These are phyloP conservation scores for Ettlia oleoabundans DNA, from an alignment of 139 green algal species.

Conservation along the genomic window DNA sequence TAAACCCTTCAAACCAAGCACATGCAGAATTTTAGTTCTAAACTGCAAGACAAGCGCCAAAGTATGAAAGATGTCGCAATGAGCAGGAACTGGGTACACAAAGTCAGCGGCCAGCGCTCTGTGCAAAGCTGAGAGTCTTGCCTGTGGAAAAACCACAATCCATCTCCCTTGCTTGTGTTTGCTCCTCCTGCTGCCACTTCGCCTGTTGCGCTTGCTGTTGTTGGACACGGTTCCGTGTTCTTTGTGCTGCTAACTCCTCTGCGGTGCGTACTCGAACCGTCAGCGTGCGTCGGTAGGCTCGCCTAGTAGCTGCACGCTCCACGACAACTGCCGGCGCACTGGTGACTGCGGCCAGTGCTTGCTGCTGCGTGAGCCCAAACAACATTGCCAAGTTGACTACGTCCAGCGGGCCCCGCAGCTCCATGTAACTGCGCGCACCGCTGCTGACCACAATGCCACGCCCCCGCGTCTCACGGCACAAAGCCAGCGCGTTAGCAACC, in stretches of 20 bases:
- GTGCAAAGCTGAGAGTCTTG: no score
- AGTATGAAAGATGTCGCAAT: no score
- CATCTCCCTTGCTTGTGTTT: no score
- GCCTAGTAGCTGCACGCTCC: slow-evolving; percentile 32
- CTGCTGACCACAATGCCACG: slow-evolving; percentile 68
- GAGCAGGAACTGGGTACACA: no score
- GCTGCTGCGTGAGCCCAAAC: slow-evolving; percentile 58
- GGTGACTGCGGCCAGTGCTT: slow-evolving; percentile 54
- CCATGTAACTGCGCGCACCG: slow-evolving; percentile 53
- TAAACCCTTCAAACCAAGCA: no score
- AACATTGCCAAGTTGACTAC: slow-evolving; percentile 64
- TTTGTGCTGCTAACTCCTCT: background rate
- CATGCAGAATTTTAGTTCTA: no score
- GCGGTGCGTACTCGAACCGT: slow-evolving; percentile 26
- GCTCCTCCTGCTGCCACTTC: background rate
- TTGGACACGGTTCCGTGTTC: background rate
- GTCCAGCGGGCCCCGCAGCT: slow-evolving; percentile 70
- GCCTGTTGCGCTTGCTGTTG: background rate
- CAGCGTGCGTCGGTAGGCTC: slow-evolving; percentile 44
- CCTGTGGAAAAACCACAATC: no score
- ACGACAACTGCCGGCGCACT: slow-evolving; percentile 36
- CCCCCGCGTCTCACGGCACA: slow-evolving; percentile 54
- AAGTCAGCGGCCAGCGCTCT: no score
- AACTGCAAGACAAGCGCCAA: no score
- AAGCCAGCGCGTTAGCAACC: slow-evolving; percentile 61